Conservation (phyloP, 2,329 filamentous ascomycete species). For the Aureobasidium melanogenum region DNA sequence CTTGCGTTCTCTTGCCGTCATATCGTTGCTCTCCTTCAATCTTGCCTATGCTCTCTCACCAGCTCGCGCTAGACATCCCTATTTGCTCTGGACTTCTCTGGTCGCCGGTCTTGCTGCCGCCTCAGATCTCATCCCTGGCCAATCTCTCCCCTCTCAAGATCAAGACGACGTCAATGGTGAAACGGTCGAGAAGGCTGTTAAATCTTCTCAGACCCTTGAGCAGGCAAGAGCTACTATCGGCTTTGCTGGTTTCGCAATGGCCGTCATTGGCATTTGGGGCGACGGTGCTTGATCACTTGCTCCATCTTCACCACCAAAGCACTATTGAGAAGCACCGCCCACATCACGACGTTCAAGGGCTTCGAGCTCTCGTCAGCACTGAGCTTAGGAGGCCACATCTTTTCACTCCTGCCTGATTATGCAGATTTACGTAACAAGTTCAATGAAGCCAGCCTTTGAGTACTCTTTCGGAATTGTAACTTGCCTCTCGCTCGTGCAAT, state of each 20-base stretch:
- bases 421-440: not conserved
- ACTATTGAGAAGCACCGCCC: not conserved
- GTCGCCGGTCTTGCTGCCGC: constrained; percentile 7
- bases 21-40: constrained; percentile 64
- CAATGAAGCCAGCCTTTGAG: not conserved
- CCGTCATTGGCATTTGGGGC: constrained; percentile 41
- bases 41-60: constrained; percentile 73
- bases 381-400: not conserved
- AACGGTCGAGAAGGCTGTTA: constrained; percentile 37
- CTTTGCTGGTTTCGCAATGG: constrained; percentile 38
- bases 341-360: not conserved
- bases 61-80: constrained; percentile 68
- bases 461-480: not conserved
- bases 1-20: constrained; percentile 55
- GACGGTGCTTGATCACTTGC: constrained; percentile 27
- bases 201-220: constrained; percentile 34
- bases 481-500: not conserved
- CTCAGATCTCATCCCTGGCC: constrained; percentile 10
- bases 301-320: not conserved
- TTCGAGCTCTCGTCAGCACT: not conserved
- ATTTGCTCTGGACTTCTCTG: constrained; percentile 76
- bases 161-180: constrained; percentile 40
- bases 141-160: constrained; percentile 27
- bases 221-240: constrained; percentile 33
- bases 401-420: not conserved